Conservation (phyloP, 2,329 filamentous ascomycete species). For the Fusarium mangiferae region DNA sequence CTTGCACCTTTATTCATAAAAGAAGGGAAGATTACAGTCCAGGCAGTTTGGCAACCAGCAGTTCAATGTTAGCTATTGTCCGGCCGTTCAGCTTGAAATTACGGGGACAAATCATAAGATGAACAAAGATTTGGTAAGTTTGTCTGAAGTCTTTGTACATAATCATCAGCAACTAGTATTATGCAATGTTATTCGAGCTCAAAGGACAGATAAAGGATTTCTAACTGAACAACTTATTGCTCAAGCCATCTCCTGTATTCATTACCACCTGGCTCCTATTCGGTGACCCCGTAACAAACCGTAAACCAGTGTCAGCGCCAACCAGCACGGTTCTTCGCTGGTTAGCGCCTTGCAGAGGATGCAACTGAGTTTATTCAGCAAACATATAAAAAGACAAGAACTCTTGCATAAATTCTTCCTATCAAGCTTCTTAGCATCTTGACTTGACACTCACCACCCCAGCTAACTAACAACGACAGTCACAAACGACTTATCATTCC, state of each 20-base stretch:
- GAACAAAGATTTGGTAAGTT: neutral
- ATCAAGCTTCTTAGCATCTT: too few species aligned
- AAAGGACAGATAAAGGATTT: neutral
- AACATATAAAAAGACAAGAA: neutral
- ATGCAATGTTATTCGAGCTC: neutral
- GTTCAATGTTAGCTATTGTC: neutral
- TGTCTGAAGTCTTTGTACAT: neutral
- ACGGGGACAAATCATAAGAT: neutral
- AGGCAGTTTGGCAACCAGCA: neutral
- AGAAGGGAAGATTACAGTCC: neutral
- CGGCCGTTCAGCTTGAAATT: neutral
- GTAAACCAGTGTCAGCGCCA: neutral
- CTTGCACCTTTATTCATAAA: neutral
- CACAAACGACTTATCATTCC: neutral
- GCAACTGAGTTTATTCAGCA: neutral
- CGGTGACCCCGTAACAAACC: neutral
- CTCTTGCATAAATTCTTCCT: neutral
- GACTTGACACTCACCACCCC: too few species aligned
- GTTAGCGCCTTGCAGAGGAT: neutral
- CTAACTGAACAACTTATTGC: neutral
- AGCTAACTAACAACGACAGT: too few species aligned
- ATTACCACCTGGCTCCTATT: neutral
- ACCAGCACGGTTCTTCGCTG: neutral
- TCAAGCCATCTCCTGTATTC: neutral
- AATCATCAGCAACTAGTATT: accelerated